phyloP scores from a whole-genome alignment of 805 yeast genomes.

The Kluyveromyces nonfermentans region DNA sequence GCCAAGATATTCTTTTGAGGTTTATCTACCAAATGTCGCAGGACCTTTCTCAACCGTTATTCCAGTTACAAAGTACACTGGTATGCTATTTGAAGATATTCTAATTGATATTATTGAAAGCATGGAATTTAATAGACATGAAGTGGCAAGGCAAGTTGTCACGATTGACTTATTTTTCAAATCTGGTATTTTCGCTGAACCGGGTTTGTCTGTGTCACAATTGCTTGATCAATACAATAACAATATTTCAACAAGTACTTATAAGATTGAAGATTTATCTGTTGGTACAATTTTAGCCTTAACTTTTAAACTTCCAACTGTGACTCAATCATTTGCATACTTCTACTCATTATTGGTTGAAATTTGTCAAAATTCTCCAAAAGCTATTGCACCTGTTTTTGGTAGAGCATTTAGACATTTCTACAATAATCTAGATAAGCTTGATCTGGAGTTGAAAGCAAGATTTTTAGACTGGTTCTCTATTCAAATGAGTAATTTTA shows the following conservation, averaged over 20 bases:
- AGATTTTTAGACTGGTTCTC: conserved; percentile 86
- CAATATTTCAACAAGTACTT: conserved; percentile 47
- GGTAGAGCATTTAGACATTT: conserved; percentile 86
- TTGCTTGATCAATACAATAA: conserved; percentile 37
- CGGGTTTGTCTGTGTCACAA: conserved; percentile 73
- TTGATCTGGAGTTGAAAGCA: conserved; percentile 69
- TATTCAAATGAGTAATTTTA: conserved; percentile 86
- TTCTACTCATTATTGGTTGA: conserved; percentile 79
- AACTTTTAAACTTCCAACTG: conserved; percentile 63
- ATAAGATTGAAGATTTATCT: conserved; percentile 87
- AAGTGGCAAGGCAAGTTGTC: conserved; percentile 75
- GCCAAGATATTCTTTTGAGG: conserved; percentile 53
- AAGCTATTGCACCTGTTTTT: conserved; percentile 84
- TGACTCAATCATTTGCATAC: conserved; percentile 62
- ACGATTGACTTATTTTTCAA: conserved; percentile 65
- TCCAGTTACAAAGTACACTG: conserved; percentile 38
- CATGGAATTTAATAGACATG: conserved; percentile 81
- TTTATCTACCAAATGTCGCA: conserved; percentile 41
- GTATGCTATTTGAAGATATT: conserved; percentile 64
- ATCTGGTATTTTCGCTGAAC: conserved; percentile 51
- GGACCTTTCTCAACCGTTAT: conserved; percentile 64
- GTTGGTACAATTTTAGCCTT: conserved; percentile 73
- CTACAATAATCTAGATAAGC: conserved; percentile 51
- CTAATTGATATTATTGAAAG: conserved; percentile 65
- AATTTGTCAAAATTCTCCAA: conserved; percentile 74